Evolutionary conservation across 139 green algal species (phyloP), one percentile per base, ranked within the genome.

Genomic region (Tetraselmis chui): DNA sequence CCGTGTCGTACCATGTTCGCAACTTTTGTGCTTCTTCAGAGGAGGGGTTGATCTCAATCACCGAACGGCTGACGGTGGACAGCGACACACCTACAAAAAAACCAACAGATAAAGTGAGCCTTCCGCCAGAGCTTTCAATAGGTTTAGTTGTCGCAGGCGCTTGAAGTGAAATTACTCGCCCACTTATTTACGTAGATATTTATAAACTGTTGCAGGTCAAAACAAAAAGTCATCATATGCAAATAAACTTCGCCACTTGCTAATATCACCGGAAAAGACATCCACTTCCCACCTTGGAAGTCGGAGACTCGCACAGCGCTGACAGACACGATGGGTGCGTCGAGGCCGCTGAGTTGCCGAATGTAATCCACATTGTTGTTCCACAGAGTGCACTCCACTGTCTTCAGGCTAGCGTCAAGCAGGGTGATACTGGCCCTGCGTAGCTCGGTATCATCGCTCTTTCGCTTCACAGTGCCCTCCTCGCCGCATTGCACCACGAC

Each of bases 371-470:
- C 89, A 0, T 85, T 80, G 30, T 89, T 76, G 45, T 85, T 88
- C 94, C 94, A 97, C 81, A 97, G 84, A 0, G 94, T 97, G 29
- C 96, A 76, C 18, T 82, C 78, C 31, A 97, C 91, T 0, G 88
- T 93, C 85, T 92, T 93, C 27, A 83, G 32, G 75, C 88, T 95
- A 30, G 85, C 79, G 89, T 97, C 94, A 0, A 88, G 84, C 0
- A 97, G 31, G 0, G 91, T 95, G 75, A 97, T 79, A 76, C 96
- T 93, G 1, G 93, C 81, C 2, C 89, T 75, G 1, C 82, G 45
- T 28, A 98, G 77, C 87, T 98, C 94, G 0, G 75, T 87, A n/a
- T 86, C 80, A 85, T 97, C 93, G 1, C 79, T 85, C 88, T 97
- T 96, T 59, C 95, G 89, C 86, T 97, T 97, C 25, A 98, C 84